A percentile compares a stretch with the other conserved stretches of the same genome.
Conservation (phyloP, 805 yeast genomes). For the Debaryomyces castellii region DNA sequence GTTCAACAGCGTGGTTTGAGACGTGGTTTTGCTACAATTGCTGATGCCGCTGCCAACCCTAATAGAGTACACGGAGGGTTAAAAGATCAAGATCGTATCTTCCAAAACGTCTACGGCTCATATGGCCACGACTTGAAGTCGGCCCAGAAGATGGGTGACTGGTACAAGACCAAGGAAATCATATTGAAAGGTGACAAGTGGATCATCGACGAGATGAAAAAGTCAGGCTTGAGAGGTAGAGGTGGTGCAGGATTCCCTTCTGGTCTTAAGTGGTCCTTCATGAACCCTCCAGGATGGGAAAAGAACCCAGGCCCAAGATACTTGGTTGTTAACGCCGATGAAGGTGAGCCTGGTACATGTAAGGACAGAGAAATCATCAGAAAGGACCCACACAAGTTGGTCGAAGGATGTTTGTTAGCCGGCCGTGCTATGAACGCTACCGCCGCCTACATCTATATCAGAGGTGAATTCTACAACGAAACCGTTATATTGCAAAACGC, state of each 20-base stretch:
- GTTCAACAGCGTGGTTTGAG: constrained; percentile 21
- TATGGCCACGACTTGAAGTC: constrained; percentile 75
- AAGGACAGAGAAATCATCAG: constrained; percentile 89
- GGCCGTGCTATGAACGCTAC: constrained; percentile 93
- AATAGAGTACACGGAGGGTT: constrained; percentile 69
- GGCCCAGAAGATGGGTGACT: constrained; percentile 80
- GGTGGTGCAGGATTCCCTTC: constrained; percentile 96
- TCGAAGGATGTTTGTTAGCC: constrained; percentile 87
- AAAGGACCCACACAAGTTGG: constrained; percentile 88
- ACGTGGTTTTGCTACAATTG: constrained; percentile 45
- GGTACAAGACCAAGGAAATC: constrained; percentile 89
- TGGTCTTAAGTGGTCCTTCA: constrained; percentile 88
- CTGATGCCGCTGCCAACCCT: constrained; percentile 49
- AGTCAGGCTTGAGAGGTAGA: constrained; percentile 84
- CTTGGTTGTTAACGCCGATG: constrained; percentile 88
- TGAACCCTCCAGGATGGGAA: constrained; percentile 97
- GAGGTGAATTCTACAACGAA: constrained; percentile 89
- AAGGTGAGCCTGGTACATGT: constrained; percentile 94
- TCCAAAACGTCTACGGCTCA: constrained; percentile 76
- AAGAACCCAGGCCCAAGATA: constrained; percentile 87
- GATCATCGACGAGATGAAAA: constrained; percentile 86
- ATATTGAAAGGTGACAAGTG: constrained; percentile 80
- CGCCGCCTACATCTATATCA: constrained; percentile 86
- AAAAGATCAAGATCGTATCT: constrained; percentile 80
- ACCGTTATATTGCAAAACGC: constrained; percentile 73